Percentiles rank a stretch among this genome's conserved stretches.
phyloP scores from a whole-genome alignment of 768 basidiomycete species.

The Tremella fuciformis region DNA sequence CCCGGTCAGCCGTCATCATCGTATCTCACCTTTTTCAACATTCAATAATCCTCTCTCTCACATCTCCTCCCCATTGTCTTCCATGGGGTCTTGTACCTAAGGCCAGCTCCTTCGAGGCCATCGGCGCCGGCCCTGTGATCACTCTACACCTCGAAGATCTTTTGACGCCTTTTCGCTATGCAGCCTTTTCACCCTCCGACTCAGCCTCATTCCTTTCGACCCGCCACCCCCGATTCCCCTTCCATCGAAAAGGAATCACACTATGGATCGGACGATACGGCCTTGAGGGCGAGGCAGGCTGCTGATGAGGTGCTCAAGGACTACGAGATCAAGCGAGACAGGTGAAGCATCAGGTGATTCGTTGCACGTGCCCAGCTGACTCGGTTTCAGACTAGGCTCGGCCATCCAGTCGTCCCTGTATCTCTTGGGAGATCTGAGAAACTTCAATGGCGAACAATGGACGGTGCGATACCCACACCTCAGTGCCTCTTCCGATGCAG shows the following conservation, averaged over 20 bases:
- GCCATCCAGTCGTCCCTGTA: constrained; percentile 72
- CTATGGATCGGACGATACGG: constrained; percentile 28
- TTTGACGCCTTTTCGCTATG: constrained; percentile 23
- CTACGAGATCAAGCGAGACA: constrained; percentile 60
- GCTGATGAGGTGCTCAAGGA: constrained; percentile 45
- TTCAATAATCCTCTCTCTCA: not conserved
- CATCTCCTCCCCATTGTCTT: no score
- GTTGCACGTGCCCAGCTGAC: constrained; percentile 4
- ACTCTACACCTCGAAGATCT: not conserved
- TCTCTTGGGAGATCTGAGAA: constrained; percentile 67
- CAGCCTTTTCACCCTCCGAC: constrained; percentile 39
- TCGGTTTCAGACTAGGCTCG: constrained; percentile 61
- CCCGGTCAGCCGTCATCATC: not conserved
- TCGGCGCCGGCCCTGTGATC: not conserved
- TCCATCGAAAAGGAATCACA: constrained; percentile 44
- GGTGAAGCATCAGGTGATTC: constrained; percentile 56
- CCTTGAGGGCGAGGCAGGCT: constrained; percentile 29
- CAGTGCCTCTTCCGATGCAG: constrained; percentile 24
- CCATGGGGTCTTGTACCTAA: not conserved
- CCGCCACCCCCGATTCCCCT: constrained; percentile 38
- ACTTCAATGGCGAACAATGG: constrained; percentile 84
- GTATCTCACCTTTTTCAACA: constrained; percentile 4
- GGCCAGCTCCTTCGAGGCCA: not conserved
- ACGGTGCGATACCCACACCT: constrained; percentile 82
- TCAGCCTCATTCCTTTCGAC: constrained; percentile 17